Conservation (phyloP, 2,329 filamentous ascomycete species). For the Diaporthe sp. region DNA sequence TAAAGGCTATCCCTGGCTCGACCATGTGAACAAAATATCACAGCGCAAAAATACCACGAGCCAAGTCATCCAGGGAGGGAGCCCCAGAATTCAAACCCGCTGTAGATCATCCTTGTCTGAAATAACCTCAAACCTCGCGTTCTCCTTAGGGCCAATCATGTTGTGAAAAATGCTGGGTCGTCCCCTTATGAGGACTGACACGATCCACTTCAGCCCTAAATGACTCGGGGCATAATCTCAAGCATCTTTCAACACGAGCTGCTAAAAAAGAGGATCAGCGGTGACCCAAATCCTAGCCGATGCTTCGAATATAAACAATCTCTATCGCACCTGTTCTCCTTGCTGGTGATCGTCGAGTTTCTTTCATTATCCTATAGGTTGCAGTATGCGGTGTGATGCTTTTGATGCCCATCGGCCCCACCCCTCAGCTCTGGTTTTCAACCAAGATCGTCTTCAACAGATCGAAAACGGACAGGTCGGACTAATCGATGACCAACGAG, state of each 20-base stretch:
- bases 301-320: neutral
- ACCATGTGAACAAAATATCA: neutral
- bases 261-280: neutral
- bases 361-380: neutral
- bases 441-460: neutral
- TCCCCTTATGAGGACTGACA: neutral
- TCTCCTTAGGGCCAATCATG: neutral
- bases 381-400: neutral
- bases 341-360: neutral
- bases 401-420: neutral
- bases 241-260: conserved; percentile 3
- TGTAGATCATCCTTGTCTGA: conserved; percentile 4
- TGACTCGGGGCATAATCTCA: conserved; percentile 28
- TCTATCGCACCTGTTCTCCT: neutral
- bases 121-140: conserved; percentile 1
- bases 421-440: conserved; percentile 6
- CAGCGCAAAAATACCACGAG: neutral
- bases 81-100: neutral
- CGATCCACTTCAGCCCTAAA: conserved; percentile 2
- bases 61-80: neutral
- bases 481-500: neutral
- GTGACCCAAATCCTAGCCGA: neutral
- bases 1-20: neutral
- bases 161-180: neutral
- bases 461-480: neutral